Evolutionary conservation across 2,329 filamentous ascomycete species (phyloP).

Genomic region (Gaeumannomyces tritici): DNA sequence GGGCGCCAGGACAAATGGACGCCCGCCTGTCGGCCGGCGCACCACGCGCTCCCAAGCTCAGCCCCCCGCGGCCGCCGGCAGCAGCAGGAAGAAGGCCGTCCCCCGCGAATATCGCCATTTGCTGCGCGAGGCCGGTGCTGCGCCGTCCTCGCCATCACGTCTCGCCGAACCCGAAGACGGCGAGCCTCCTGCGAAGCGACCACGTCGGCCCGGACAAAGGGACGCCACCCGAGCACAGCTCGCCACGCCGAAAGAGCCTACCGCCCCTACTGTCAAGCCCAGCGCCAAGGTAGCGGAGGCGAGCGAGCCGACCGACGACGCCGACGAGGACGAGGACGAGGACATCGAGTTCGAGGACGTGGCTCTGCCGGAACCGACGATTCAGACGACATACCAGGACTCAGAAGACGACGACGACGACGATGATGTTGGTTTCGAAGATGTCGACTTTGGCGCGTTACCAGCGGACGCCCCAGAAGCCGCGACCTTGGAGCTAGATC

Average conservation of each 20-base stretch:
- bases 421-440: conserved; percentile 8
- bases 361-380: conserved; percentile 10
- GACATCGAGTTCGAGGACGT: conserved; percentile 13
- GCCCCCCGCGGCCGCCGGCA: background rate
- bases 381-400: conserved; percentile 11
- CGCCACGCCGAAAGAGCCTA: background rate
- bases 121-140: conserved; percentile 11
- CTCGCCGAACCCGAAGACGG: background rate
- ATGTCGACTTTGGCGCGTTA: background rate
- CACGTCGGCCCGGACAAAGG: conserved; percentile 13
- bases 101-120: conserved; percentile 10
- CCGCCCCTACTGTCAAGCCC: background rate
- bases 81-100: background rate
- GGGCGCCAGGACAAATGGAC: background rate
- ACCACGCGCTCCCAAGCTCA: conserved; percentile 3
- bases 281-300: background rate
- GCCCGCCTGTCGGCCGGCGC: background rate
- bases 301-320: background rate
- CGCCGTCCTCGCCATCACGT: background rate
- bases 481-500: conserved; percentile 36
- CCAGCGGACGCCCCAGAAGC: background rate
- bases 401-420: conserved; percentile 10
- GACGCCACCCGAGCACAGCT: background rate
- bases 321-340: conserved; percentile 9
- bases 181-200: conserved; percentile 10